These are phyloP conservation scores for Aspergillus hortae DNA, from an alignment of 2,329 filamentous ascomycete genomes.

Conservation along the genomic window DNA sequence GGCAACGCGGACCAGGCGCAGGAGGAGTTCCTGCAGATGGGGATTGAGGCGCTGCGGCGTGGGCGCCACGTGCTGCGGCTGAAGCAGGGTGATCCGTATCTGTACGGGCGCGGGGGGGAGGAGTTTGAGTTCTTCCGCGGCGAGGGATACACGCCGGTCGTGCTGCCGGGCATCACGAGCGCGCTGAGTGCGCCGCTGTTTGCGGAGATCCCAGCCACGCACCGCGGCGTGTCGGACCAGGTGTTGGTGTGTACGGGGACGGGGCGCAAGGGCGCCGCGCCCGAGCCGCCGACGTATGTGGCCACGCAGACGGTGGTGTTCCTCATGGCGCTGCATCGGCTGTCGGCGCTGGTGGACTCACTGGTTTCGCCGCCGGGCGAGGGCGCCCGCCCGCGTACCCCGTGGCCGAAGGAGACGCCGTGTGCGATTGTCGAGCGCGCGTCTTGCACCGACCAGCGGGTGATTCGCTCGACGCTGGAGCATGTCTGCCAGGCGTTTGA, in stretches of 20 bases:
- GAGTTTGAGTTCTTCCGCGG: constrained; percentile 80
- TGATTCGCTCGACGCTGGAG: constrained; percentile 81
- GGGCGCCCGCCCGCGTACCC: constrained; percentile 16
- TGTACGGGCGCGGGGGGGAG: constrained; percentile 92
- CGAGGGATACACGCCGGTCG: constrained; percentile 65
- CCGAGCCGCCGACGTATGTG: constrained; percentile 76
- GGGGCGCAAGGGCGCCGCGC: constrained; percentile 80
- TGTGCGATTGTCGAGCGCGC: constrained; percentile 92
- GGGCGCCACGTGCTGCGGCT: constrained; percentile 82
- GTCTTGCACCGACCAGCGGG: constrained; percentile 88
- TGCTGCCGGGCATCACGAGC: constrained; percentile 87
- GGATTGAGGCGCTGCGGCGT: constrained; percentile 62
- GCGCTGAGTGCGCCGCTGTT: constrained; percentile 85
- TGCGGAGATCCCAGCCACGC: constrained; percentile 80
- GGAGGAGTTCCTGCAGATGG: constrained; percentile 78
- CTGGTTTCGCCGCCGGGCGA: constrained; percentile 49
- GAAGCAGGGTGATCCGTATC: constrained; percentile 95
- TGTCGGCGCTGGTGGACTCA: constrained; percentile 68
- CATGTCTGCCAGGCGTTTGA: constrained; percentile 80
- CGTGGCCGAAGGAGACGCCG: constrained; percentile 73
- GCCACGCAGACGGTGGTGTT: constrained; percentile 81
- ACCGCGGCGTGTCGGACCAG: constrained; percentile 86
- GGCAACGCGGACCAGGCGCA: constrained; percentile 94
- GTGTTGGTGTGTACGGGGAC: constrained; percentile 96
- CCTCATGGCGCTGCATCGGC: constrained; percentile 88